Evolutionary conservation across 2,329 filamentous ascomycete genomes (phyloP).

Genomic region (Coleophoma crateriformis): DNA sequence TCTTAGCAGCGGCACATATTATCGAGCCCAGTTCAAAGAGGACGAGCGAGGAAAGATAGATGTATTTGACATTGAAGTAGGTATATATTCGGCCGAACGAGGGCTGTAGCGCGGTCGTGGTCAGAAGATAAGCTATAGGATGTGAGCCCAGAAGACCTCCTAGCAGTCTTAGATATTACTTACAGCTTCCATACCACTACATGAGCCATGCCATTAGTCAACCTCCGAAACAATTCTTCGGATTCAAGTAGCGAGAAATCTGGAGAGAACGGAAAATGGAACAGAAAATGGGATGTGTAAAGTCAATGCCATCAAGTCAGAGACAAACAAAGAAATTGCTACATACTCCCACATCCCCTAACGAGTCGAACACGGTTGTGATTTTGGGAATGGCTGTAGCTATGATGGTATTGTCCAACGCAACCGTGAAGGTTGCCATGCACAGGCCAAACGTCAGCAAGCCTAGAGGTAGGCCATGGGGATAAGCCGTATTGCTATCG

Average conservation of each 20-base stretch:
- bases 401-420: constrained; percentile 34
- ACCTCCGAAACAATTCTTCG: too few species aligned
- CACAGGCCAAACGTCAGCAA: constrained; percentile 42
- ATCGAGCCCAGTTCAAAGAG: constrained; percentile 30
- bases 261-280: too few species aligned
- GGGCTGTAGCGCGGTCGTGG: constrained; percentile 28
- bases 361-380: constrained; percentile 31
- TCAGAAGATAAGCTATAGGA: constrained; percentile 26
- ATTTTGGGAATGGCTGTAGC: constrained; percentile 37
- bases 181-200: too few species aligned
- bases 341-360: constrained; percentile 33
- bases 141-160: too few species aligned
- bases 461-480: constrained; percentile 19
- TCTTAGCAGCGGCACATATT: constrained; percentile 27
- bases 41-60: constrained; percentile 23
- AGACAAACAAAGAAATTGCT: constrained; percentile 15
- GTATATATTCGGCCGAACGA: constrained; percentile 29
- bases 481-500: constrained; percentile 19
- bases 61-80: constrained; percentile 27
- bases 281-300: too few species aligned
- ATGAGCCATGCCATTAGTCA: too few species aligned
- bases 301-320: too few species aligned
- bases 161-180: too few species aligned
- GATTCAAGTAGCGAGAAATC: too few species aligned
- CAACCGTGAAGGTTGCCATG: constrained; percentile 40